Evolutionary conservation across 1,284 basidiomycete genomes (phyloP), one percentile per base, ranked within the genome.

Genomic region (Entoloma clypeatum): DNA sequence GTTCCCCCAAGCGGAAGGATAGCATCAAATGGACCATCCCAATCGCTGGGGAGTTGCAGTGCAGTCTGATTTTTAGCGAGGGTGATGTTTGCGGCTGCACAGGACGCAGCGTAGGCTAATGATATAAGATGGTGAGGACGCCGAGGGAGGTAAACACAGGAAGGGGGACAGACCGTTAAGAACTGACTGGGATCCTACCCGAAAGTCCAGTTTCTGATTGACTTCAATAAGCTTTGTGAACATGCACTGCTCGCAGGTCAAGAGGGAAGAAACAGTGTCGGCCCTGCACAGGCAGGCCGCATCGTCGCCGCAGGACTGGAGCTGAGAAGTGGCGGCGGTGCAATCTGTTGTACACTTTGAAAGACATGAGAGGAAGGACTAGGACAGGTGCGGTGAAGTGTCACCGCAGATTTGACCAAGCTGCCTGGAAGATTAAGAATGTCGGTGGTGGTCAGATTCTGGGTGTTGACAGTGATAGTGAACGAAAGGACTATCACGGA

Each of bases 201-300:
- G 65, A 21, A 64, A 59, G 56, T 81, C 76, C 17, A 68, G 63
- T 13, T 58, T 63, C 40, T 64, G 57, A 56, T 82, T 79, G 24
- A 59, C 60, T 5, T 55, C 51, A 50, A 86, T 72, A 25, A 84
- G 61, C 41, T 64, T 59, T 32, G 60, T 58, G 55, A 81, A 79
- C 68, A 80, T 72, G 65, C 84, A 86, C 51, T 79, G 72, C 55
- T 86, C 71, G 60, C 81, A 83, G 16, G 48, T 37, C 1, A 63
- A 59, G 41, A 86, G 59, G 0, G 56, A 47, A 0, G 53, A 37
- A 19, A 74, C 64, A 1, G 72, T 72, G 2, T 46, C 52, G 11
- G 57, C 41, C 11, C 40, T 50, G 65, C 83, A 86, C 21, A 82
- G 65, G 56, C 82, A 85, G 9, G 46, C 44, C 30, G 70, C 56